Base-by-base conservation (phyloP, 371 early-diverging fungal genomes). In the Mucor saturninus region DNA sequence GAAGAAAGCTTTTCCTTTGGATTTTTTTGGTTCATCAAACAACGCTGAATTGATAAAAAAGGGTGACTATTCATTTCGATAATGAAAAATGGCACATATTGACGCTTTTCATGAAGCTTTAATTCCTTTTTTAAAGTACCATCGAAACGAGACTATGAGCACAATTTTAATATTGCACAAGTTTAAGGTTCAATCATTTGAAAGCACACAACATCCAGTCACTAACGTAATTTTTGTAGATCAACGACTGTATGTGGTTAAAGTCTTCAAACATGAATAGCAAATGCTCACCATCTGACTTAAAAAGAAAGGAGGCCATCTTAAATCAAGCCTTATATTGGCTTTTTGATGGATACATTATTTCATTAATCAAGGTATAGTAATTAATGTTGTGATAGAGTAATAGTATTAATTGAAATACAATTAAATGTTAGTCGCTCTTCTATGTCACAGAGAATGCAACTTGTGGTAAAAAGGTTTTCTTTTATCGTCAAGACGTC, bases 391-490 rank as follows among this genome's bases (percentile, higher is more conserved):
- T 2, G n/a, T 4, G 5, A n/a, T n/a, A 43, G 21, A 21, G 21
- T 13, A 43, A n/a, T 13, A 13, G n/a, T 31, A 2, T 14, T 3
- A 21, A 15, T 11, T 35, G 15, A 2, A 46, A 37, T n/a, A 43
- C 32, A 46, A 46, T 26, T 35, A 21, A 31, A 5, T 14, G 43
- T 5, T 55, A 91, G 89, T 64, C 79, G 2, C 69, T 64, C 52
- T 95, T 95, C 62, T 92, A 93, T 54, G 85, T 89, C 5, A 95
- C 95, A 2, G 90, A 91, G 21, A 81, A 80, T 51, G 76, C 88
- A 0, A 61, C 70, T 5, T 66, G 80, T 42, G 80, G 85, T 14
- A 80, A 84, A 53, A 69, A 71, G 26, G 56, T 92, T 7, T 83
- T 86, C 62, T 95, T 91, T 67, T 95, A 89, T 71, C 89, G 93